Evolutionary conservation across 306 rosid genomes (phyloP).

Genomic region (Sechiopsis laciniata): DNA sequence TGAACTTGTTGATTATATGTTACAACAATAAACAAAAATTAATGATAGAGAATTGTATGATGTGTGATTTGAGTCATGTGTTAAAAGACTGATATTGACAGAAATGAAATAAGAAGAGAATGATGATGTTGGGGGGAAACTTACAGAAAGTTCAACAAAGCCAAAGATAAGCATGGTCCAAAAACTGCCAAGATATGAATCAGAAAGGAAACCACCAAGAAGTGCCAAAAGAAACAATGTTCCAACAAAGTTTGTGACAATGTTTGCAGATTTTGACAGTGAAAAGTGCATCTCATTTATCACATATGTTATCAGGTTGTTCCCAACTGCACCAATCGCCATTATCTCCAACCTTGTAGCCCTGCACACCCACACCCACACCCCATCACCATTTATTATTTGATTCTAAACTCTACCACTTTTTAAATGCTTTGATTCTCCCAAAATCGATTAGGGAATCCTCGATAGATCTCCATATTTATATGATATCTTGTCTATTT

Average conservation of each 20-base stretch:
- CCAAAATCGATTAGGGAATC: too few species aligned
- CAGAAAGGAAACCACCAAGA: slow-evolving; percentile 83
- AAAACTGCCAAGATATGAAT: slow-evolving; percentile 87
- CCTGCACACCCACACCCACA: too few species aligned
- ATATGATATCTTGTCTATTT: too few species aligned
- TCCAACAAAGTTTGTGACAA: slow-evolving; percentile 92
- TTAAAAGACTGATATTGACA: too few species aligned
- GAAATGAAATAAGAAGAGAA: neutral
- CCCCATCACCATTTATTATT: too few species aligned
- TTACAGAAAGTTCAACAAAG: slow-evolving; percentile 81
- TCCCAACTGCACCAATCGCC: slow-evolving; percentile 98
- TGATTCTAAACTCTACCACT: too few species aligned
- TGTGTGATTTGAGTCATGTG: neutral
- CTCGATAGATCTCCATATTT: too few species aligned
- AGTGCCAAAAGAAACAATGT: slow-evolving; percentile 82
- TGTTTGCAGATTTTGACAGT: slow-evolving; percentile 68
- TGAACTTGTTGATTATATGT: neutral
- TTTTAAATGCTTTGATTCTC: too few species aligned
- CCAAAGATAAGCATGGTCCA: slow-evolving; percentile 96
- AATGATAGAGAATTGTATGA: neutral
- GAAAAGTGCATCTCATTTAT: slow-evolving; percentile 90
- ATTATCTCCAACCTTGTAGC: slow-evolving; percentile 87
- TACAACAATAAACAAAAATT: neutral
- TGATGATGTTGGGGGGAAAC: neutral
- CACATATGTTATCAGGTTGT: slow-evolving; percentile 91